Evolutionary conservation across 169 alveolate species (phyloP).

Genomic region (Eimeria zaria): DNA sequence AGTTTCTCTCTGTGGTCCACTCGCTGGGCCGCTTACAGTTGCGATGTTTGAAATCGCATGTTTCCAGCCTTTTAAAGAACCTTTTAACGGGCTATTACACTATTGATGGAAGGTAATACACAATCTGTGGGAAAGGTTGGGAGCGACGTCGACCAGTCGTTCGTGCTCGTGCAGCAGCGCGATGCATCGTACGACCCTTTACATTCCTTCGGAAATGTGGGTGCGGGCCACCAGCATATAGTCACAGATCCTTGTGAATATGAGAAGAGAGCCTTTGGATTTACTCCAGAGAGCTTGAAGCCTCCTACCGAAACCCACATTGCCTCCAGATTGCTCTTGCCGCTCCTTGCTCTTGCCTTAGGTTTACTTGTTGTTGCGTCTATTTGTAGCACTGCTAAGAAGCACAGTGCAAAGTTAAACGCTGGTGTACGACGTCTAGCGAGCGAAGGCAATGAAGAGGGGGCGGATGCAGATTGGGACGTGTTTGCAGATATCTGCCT

Average conservation of each 20-base stretch:
- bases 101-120: neutral
- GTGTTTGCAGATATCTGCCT: neutral
- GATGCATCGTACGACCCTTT: neutral
- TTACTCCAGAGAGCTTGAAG: neutral
- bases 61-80: neutral
- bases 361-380: neutral
- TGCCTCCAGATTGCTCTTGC: neutral
- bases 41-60: neutral
- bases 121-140: neutral
- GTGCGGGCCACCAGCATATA: neutral
- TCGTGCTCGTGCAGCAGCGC: neutral
- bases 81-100: neutral
- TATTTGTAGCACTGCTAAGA: neutral
- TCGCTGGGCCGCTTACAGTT: neutral
- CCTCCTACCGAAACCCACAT: neutral
- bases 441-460: neutral
- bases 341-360: neutral
- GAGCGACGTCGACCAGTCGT: neutral
- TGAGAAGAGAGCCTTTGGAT: neutral
- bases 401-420: neutral
- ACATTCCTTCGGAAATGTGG: too few relatives aligned
- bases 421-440: conserved; percentile 1
- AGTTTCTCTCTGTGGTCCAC: neutral
- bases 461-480: neutral
- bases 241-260: neutral